Conservation (phyloP, 2,329 filamentous ascomycete genomes). For the Talaromyces rugulosus region DNA sequence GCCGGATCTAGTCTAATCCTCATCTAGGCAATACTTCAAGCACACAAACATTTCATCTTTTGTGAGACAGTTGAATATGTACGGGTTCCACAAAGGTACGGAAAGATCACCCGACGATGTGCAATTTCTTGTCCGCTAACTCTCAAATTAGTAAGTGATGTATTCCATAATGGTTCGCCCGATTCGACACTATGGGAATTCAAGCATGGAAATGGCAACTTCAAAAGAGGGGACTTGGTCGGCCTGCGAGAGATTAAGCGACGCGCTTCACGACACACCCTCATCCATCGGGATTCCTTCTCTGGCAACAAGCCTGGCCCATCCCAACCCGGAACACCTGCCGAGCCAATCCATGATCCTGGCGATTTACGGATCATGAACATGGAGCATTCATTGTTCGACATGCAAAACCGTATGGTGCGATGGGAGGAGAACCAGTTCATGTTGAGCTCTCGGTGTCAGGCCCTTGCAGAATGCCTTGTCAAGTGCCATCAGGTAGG, state of each 20-base stretch:
- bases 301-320: conserved; percentile 68
- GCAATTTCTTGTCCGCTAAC: background rate
- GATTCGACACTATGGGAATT: conserved; percentile 98
- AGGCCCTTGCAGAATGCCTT: conserved; percentile 76
- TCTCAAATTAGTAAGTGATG: conserved; percentile 73
- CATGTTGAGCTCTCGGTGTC: conserved; percentile 74
- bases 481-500: conserved; percentile 63
- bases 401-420: conserved; percentile 69
- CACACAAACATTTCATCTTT: conserved; percentile 99
- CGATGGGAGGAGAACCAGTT: conserved; percentile 80
- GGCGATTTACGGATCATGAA: conserved; percentile 66
- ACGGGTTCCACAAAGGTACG: conserved; percentile 96
- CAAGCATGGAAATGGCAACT: conserved; percentile 95
- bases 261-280: conserved; percentile 82
- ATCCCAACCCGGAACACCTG: conserved; percentile 79
- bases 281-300: conserved; percentile 90
- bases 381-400: conserved; percentile 79
- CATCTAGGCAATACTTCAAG: conserved; percentile 87
- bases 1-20: background rate
- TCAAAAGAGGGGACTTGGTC: conserved; percentile 89
- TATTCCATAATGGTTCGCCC: conserved; percentile 91
- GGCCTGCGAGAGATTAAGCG: conserved; percentile 93
- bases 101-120: background rate
- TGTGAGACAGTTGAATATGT: conserved; percentile 97
- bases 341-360: conserved; percentile 75